Evolutionary conservation across 805 yeast species (phyloP), one percentile per base, ranked within the genome.

Genomic region (Metahyphopichia silvanorum): DNA sequence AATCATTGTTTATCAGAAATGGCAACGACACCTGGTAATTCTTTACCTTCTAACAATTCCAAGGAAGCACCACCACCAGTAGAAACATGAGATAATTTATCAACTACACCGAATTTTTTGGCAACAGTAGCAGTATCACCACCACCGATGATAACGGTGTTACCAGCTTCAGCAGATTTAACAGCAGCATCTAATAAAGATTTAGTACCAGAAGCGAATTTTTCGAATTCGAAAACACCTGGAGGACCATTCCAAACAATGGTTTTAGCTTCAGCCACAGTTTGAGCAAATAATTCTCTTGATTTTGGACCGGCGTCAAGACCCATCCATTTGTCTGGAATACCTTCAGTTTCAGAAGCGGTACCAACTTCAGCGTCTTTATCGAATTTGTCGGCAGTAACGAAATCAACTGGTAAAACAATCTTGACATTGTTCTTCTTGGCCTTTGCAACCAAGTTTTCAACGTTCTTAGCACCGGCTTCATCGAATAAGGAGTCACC

Each of bases 171-270:
- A 55, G 88, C 86, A 45, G 95, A 82, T 60, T 77, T 72, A 49
- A 89, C 95, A 58, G 82, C 82, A 53, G 93, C 95, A 44, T 81
- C 95, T 55, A 91, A 80, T 69, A 91, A 69, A 40, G 87, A 66
- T 73, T 89, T 86, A 61, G 98, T 91, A 71, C 98, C 98, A 40
- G 68, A 68, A 51, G 96, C 83, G 63, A 93, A 93, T 57, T 76
- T 76, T 51, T 86, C 96, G 59, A 93, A 93, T 76, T 93, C 98
- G 65, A 93, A 93, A 53, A 93, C 98, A 77, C 98, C 98, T 69
- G 98, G 97, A 47, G 98, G 98, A 66, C 98, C 98, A 76, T 93
- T 93, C 98, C 98, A 93, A 63, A 93, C 93, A 56, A 93, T 91
- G 57, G 98, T 93, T 81, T 91, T 88, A 52, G 98, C 94, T 69